phyloP scores from a whole-genome alignment of 768 basidiomycete genomes.

The Hebeloma cylindrosporum region DNA sequence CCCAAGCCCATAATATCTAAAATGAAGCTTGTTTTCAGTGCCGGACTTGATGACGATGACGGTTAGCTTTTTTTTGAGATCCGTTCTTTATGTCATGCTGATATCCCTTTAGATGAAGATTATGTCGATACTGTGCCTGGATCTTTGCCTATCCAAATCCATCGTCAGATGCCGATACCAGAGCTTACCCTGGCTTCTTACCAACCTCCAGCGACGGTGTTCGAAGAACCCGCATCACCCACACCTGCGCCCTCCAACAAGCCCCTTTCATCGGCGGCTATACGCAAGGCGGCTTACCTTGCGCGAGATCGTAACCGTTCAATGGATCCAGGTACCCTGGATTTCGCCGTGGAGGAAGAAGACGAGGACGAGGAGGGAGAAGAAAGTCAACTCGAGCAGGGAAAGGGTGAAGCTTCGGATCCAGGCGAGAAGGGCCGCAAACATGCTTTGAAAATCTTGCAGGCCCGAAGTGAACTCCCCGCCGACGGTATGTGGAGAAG shows the following conservation, averaged over 20 bases:
- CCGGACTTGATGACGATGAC: constrained; percentile 10
- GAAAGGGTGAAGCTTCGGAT: constrained; percentile 25
- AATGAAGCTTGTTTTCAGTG: background rate
- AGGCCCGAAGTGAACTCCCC: constrained; percentile 67
- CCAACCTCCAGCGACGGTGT: constrained; percentile 48
- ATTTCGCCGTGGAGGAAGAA: constrained; percentile 53
- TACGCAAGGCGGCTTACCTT: constrained; percentile 64
- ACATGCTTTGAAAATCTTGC: constrained; percentile 66
- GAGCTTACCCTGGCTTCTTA: constrained; percentile 59
- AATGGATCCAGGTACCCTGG: constrained; percentile 69
- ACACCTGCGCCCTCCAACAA: constrained; percentile 26
- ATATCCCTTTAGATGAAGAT: constrained; percentile 3
- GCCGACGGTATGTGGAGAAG: constrained; percentile 82
- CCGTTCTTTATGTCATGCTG: constrained; percentile 2
- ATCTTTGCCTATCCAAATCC: constrained; percentile 68
- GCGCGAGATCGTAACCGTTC: constrained; percentile 64
- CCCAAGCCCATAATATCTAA: background rate
- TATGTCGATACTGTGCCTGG: constrained; percentile 36
- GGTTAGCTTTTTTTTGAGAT: background rate
- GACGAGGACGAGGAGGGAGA: constrained; percentile 54
- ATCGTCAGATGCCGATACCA: constrained; percentile 31
- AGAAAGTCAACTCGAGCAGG: constrained; percentile 26
- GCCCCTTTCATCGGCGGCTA: constrained; percentile 42
- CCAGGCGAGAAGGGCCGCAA: constrained; percentile 50
- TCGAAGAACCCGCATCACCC: constrained; percentile 34